Evolutionary conservation across 768 basidiomycete genomes (phyloP), one percentile per base, ranked within the genome.

Genomic region (Serendipita sp.): DNA sequence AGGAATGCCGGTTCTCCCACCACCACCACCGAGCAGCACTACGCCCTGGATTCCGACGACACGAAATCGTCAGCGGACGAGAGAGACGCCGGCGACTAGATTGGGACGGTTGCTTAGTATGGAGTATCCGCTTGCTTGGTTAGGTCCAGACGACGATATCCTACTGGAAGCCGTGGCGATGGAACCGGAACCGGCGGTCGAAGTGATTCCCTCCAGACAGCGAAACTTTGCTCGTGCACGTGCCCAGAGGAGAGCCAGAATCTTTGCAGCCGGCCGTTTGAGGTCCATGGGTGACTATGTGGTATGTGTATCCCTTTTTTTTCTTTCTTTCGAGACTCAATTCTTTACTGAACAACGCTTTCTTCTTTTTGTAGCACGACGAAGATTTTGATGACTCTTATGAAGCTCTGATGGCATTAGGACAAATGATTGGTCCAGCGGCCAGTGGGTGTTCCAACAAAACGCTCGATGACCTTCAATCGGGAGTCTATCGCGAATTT

Each of bases 351-450:
- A 24, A 24, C 24, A 24, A 24, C 24, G 24, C 24, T 24, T 28
- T 54, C 11, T 11, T 54, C 15, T 32, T 13, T 11, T 32, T 28
- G 16, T 54, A 54, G 53, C 53, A n/a, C 15, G 53, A 54, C 30
- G 53, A 54, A 13, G 53, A 54, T 32, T 54, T 54, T 28, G 53
- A 54, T 54, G 53, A 54, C 53, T 54, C 53, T 54, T 54, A 54
- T 2, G 53, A 54, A 30, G 30, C 15, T 13, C 53, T 54, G 13
- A 15, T 54, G 13, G 53, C 53, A 11, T 32, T 54, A 13, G 28
- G 13, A 13, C 53, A 54, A 30, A 15, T 13, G 13, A 30, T 54
- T 54, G 53, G 53, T 11, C 53, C 53, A 13, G 53, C 32, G 16
- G 32, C 16, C 13, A 15, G 53, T n/a, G 53, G 53, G 13, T 54